Conservation (phyloP, 169 alveolate genomes). For the Cryptosporidium felis region DNA sequence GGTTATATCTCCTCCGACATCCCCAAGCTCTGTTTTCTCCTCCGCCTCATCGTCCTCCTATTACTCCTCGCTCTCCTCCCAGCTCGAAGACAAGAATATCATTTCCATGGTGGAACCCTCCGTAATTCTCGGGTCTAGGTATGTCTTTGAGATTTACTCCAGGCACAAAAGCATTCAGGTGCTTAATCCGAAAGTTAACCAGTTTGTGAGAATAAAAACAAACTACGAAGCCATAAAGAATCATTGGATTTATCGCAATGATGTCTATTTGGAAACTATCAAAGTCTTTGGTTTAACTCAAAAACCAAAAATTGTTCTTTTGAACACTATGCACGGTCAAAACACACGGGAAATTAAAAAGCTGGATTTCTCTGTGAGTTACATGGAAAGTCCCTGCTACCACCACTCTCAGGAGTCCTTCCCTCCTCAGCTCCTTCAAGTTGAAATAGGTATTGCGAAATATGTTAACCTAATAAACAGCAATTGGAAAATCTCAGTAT, state of each 20-base stretch:
- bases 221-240: constrained; percentile 16
- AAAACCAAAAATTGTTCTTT: constrained; percentile 12
- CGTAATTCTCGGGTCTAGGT: not conserved
- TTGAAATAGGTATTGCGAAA: constrained; percentile 7
- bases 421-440: not conserved
- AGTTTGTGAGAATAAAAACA: not conserved
- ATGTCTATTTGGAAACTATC: constrained; percentile 11
- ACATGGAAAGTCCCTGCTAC: too few species aligned
- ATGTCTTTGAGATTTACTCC: constrained; percentile 2
- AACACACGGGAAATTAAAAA: not conserved
- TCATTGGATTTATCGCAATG: constrained; percentile 43
- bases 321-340: too few species aligned
- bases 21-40: constrained; percentile 49
- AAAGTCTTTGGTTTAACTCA: constrained; percentile 18
- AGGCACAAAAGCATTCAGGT: not conserved
- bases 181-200: not conserved
- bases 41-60: constrained; percentile 42
- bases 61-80: constrained; percentile 28
- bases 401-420: too few species aligned
- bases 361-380: not conserved
- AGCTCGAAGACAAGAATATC: not conserved
- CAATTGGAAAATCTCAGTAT: constrained; percentile 47
- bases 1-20: constrained; percentile 18
- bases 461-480: not conserved
- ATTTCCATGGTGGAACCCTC: not conserved